These are phyloP conservation scores for Cucurbitaria berberidis DNA, from an alignment of 2,329 filamentous ascomycete genomes.

Conservation along the genomic window DNA sequence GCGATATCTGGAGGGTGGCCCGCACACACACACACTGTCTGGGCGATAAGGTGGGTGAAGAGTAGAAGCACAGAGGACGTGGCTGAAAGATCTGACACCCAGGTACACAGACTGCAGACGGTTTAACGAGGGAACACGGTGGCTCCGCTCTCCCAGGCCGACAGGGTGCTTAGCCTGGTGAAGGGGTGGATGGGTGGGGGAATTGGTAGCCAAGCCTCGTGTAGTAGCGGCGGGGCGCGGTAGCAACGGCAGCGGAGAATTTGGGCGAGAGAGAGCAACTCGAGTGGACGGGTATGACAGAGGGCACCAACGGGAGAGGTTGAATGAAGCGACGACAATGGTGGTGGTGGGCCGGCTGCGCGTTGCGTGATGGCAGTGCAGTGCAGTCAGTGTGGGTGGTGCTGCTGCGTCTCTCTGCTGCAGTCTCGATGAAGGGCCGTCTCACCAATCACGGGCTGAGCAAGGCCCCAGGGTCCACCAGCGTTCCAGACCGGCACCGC, in stretches of 20 bases:
- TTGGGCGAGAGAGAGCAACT: neutral
- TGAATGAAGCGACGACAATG: conserved; percentile 5
- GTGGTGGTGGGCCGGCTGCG: conserved; percentile 1
- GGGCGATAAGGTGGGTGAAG: conserved; percentile 22
- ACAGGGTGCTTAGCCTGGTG: conserved; percentile 8
- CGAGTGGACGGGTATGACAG: conserved; percentile 10
- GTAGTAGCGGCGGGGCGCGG: conserved; percentile 12
- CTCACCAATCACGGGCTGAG: neutral
- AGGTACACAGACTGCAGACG: conserved; percentile 20
- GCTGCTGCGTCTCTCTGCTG: no score
- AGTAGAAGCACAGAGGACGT: conserved; percentile 26
- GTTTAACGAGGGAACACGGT: conserved; percentile 27
- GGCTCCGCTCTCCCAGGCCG: conserved; percentile 22
- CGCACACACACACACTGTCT: conserved; percentile 16
- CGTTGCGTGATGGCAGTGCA: neutral
- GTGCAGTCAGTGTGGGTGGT: no score
- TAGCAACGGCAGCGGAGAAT: conserved; percentile 19
- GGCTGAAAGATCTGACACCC: conserved; percentile 32
- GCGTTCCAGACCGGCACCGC: neutral
- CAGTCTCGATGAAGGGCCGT: neutral
- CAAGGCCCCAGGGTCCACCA: neutral
- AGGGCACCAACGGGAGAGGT: conserved; percentile 1
- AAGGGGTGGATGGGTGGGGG: conserved; percentile 20
- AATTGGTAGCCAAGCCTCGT: conserved; percentile 8
- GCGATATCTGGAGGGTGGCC: conserved; percentile 16